Evolutionary conservation across 495 filamentous ascomycete species (phyloP).

Genomic region (Neurospora sp.): DNA sequence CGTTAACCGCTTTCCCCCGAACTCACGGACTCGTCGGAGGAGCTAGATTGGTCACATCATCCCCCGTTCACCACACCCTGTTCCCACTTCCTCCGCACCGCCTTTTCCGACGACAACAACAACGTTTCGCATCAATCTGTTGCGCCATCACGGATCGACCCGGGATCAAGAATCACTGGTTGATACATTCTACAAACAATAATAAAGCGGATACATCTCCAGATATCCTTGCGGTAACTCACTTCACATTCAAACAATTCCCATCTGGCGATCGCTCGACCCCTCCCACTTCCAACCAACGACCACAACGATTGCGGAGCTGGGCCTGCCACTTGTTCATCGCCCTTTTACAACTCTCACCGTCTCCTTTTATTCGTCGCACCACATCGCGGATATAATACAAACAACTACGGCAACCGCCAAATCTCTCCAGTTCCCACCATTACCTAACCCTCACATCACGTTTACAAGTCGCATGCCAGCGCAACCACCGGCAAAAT

Average conservation of each 20-base stretch:
- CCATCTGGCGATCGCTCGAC: not conserved
- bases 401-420: not conserved
- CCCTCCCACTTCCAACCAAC: not conserved
- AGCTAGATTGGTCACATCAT: not conserved
- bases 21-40: not conserved
- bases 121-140: not conserved
- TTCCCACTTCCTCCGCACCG: not conserved
- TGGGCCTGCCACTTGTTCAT: not conserved
- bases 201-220: not conserved
- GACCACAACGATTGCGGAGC: not conserved
- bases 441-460: not conserved
- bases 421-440: not conserved
- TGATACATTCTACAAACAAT: not conserved
- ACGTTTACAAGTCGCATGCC: not conserved
- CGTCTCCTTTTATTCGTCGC: not conserved
- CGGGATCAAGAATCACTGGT: not conserved
- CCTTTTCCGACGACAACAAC: not conserved
- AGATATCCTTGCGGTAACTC: not conserved
- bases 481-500: conserved; percentile 20
- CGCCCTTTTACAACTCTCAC: not conserved
- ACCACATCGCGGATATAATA: not conserved
- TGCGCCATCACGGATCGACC: not conserved
- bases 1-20: not conserved
- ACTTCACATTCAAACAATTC: not conserved
- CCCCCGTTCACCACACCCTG: not conserved